Conservation (phyloP, 2,329 filamentous ascomycete species). For the Pseudofabraea citricarpa region DNA sequence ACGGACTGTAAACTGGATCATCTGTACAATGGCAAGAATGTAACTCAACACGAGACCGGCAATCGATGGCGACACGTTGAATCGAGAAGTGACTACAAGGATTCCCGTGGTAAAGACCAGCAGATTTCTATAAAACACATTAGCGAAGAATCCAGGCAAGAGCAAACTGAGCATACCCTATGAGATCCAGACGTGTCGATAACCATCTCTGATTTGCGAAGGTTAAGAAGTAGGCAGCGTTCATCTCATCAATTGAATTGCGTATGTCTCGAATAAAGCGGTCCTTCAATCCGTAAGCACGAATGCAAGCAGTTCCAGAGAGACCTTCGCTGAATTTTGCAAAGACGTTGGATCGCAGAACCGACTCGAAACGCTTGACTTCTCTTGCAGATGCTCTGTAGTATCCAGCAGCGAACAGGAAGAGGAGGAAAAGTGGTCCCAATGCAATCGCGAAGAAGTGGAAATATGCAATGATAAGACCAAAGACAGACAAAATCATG, state of each 20-base stretch:
- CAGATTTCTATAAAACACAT: conserved; percentile 40
- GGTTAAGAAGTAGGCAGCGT: conserved; percentile 89
- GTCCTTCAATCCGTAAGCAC: conserved; percentile 78
- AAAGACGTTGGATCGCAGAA: conserved; percentile 83
- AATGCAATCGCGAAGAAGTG: conserved; percentile 64
- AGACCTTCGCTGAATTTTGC: conserved; percentile 89
- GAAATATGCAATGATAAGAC: conserved; percentile 85
- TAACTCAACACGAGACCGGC: conserved; percentile 87
- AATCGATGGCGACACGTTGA: conserved; percentile 78
- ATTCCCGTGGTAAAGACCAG: conserved; percentile 87
- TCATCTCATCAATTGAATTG: conserved; percentile 80
- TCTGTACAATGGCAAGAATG: conserved; percentile 87
- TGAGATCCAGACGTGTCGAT: conserved; percentile 75
- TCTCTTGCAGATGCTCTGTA: conserved; percentile 81
- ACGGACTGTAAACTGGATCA: conserved; percentile 92
- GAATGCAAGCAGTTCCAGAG: conserved; percentile 76
- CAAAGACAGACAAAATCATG: conserved; percentile 76
- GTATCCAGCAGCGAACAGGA: conserved; percentile 58
- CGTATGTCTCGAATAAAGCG: conserved; percentile 70
- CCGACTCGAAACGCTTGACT: conserved; percentile 88
- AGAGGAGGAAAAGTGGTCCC: conserved; percentile 53
- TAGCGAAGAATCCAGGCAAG: neutral
- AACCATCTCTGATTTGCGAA: conserved; percentile 96
- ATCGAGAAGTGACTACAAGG: conserved; percentile 85
- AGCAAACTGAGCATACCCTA: conserved; percentile 43